Percentiles rank a stretch among this genome's conserved stretches.
Conservation (phyloP, 208 protist genomes). For the Trypanosoma caninum region DNA sequence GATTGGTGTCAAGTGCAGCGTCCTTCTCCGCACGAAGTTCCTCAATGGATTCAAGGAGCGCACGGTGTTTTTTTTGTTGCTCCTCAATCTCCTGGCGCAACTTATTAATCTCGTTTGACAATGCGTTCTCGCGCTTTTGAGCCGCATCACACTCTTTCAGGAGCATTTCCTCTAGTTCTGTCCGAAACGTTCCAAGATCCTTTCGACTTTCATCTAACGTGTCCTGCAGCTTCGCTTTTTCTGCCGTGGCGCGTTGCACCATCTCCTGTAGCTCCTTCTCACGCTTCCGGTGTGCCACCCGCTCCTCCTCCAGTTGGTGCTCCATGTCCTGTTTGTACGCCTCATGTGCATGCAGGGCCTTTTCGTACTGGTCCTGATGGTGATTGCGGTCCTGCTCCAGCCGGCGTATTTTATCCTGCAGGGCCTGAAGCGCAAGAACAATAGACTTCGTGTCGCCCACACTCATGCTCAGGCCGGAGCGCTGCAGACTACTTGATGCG, state of each 20-base stretch:
- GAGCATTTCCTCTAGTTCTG: constrained; percentile 80
- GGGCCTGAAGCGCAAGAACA: constrained; percentile 83
- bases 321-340: constrained; percentile 86
- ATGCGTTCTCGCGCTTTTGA: constrained; percentile 50
- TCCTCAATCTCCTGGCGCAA: constrained; percentile 57
- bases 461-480: constrained; percentile 82
- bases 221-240: constrained; percentile 56
- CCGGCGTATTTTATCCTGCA: constrained; percentile 85
- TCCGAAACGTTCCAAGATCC: constrained; percentile 57
- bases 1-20: constrained; percentile 50
- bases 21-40: constrained; percentile 61
- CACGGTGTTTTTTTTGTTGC: constrained; percentile 44
- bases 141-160: constrained; percentile 55
- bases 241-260: constrained; percentile 58
- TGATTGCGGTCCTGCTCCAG: constrained; percentile 86
- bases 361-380: constrained; percentile 88
- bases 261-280: constrained; percentile 77
- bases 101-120: constrained; percentile 50
- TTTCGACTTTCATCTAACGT: constrained; percentile 47
- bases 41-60: constrained; percentile 47
- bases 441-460: constrained; percentile 90
- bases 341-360: constrained; percentile 72
- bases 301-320: constrained; percentile 79
- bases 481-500: constrained; percentile 71
- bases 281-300: constrained; percentile 56